Percentiles rank a stretch among this genome's conserved stretches.
Evolutionary conservation across 805 yeast genomes (phyloP).

Genomic region (Teunomyces panamensis): DNA sequence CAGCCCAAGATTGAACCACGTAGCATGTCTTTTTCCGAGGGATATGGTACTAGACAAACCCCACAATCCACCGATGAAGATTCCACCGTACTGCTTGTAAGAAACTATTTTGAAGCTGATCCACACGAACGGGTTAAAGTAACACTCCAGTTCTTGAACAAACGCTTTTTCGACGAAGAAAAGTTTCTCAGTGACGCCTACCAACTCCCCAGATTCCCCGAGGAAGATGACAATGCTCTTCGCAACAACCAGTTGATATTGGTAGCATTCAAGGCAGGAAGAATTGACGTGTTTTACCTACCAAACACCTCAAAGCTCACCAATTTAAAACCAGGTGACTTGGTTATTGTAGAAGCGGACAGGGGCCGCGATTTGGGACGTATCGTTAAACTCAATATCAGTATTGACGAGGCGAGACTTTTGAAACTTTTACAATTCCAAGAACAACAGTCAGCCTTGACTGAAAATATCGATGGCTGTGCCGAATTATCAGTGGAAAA

Average conservation of each 20-base stretch:
- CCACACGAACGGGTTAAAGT: slow-evolving; percentile 39
- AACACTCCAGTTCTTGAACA: slow-evolving; percentile 25
- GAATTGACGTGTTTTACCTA: slow-evolving; percentile 73
- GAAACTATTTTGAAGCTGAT: slow-evolving; percentile 36
- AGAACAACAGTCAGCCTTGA: slow-evolving; percentile 67
- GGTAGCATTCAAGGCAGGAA: slow-evolving; percentile 75
- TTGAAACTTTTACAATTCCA: slow-evolving; percentile 64
- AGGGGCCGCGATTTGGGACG: slow-evolving; percentile 76
- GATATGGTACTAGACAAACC: neutral
- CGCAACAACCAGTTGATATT: slow-evolving; percentile 45
- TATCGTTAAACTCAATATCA: slow-evolving; percentile 54
- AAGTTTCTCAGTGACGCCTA: slow-evolving; percentile 25
- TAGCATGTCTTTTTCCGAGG: neutral
- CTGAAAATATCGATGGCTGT: slow-evolving; percentile 21
- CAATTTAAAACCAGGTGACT: slow-evolving; percentile 51
- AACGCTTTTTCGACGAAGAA: slow-evolving; percentile 29
- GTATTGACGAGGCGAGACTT: slow-evolving; percentile 64
- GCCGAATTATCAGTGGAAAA: slow-evolving; percentile 23
- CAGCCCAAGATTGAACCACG: neutral
- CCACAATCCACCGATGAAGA: slow-evolving; percentile 4
- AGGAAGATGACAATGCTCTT: slow-evolving; percentile 21
- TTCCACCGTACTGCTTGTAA: slow-evolving; percentile 15
- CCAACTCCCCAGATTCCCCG: slow-evolving; percentile 28
- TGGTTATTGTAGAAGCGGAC: slow-evolving; percentile 83
- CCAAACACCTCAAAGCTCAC: slow-evolving; percentile 17